Base-by-base conservation (phyloP, 2,329 filamentous ascomycete genomes). In the Penicillium digitatum region DNA sequence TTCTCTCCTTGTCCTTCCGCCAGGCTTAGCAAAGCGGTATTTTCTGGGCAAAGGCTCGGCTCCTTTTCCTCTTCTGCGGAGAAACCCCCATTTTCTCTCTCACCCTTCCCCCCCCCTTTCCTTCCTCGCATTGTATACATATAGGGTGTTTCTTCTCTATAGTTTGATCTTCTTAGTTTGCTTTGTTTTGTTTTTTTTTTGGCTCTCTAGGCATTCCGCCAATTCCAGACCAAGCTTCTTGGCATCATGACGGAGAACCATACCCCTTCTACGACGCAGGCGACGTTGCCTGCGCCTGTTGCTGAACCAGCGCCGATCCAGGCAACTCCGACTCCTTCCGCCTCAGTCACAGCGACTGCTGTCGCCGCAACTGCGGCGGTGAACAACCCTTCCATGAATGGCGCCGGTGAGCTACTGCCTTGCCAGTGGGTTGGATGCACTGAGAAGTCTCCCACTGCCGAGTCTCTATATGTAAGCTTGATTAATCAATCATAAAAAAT, bases 361-460 rank as follows among this genome's bases (percentile, higher is more conserved):
- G 72, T 73, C 6, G 66, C 71, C 27, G 69, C 69, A n/a, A 70
- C 73, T 42, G 72, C 72, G 14, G 71, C 71, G 3, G 71, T 72
- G 26, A 66, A 67, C 53, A 66, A 56, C 37, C 55, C 63, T 32
- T 61, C 65, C 18, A 57, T 67, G 57, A 74, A 70, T 55, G 69
- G 66, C 42, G 68, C 56, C 40, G 62, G 68, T 31, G 76, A 78
- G 50, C 72, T 75, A 48, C 67, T 79, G 52, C 68, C 72, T 38
- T 87, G 84, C 62, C 81, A 85, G 73, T 87, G 84, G 84, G 78
- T 81, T 62, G 81, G 79, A 60, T 87, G 84, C 66, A 79, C 80
- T 62, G 84, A 87, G 65, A 80, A 82, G 61, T 80, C 77, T 62
- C 73, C 82, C 34, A 81, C 79, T 35, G 76, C 84, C 9, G 83